phyloP scores from a whole-genome alignment of 2,329 filamentous ascomycete species.

The Botrytis squamosa region DNA sequence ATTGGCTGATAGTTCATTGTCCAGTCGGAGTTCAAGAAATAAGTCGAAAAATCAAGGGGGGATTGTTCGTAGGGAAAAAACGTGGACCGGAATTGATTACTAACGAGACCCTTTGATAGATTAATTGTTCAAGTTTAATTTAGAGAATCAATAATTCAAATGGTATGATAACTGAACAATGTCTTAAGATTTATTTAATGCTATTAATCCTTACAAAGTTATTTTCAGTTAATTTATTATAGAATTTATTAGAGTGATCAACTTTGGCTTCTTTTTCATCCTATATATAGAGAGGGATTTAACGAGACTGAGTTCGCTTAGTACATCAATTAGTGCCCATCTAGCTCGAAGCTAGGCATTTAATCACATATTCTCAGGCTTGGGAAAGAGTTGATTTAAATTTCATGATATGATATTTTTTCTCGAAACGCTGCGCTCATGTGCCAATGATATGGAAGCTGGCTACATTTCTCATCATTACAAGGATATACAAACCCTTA shows the following conservation, averaged over 20 bases:
- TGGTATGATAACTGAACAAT: no score
- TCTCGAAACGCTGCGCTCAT: background rate
- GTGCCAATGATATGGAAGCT: background rate
- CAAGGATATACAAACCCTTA: fast-evolving
- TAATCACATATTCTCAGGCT: background rate
- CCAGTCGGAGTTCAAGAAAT: background rate
- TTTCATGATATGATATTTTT: background rate
- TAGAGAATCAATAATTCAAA: no score
- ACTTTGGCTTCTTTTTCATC: no score
- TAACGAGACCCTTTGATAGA: no score
- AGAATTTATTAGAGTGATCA: no score
- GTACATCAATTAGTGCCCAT: background rate
- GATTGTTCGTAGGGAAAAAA: no score
- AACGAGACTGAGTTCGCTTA: background rate
- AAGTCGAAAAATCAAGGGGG: background rate
- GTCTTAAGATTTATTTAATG: no score
- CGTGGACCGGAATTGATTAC: no score
- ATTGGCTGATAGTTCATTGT: background rate
- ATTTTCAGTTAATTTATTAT: no score
- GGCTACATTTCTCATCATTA: background rate
- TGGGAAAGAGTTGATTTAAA: background rate
- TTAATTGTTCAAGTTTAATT: no score
- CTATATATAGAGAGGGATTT: background rate
- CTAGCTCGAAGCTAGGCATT: background rate
- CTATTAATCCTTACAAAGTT: no score